phyloP scores from a whole-genome alignment of 1,284 basidiomycete genomes.

The Cryptococcus hybrid region DNA sequence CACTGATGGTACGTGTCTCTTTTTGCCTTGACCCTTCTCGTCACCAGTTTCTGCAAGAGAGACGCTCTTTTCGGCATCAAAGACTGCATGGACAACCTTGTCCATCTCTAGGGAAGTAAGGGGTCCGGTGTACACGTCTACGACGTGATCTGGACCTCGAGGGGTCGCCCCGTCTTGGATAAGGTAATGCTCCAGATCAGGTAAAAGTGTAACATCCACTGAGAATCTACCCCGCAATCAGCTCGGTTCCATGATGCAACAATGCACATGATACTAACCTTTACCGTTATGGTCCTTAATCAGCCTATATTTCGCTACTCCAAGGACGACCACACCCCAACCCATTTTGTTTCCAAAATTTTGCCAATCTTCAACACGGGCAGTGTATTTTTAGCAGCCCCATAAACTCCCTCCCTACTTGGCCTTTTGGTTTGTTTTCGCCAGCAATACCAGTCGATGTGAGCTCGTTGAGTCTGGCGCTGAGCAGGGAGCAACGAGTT shows the following conservation, averaged over 20 bases:
- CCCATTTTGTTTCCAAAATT: conserved; percentile 4
- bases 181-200: conserved; percentile 22
- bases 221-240: conserved; percentile 16
- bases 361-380: conserved; percentile 25
- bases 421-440: conserved; percentile 4
- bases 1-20: conserved; percentile 5
- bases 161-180: conserved; percentile 22
- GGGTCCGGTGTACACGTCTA: conserved; percentile 21
- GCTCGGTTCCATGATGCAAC: neutral
- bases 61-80: neutral
- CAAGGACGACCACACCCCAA: conserved; percentile 10
- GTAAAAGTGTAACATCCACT: conserved; percentile 20
- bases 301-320: conserved; percentile 7
- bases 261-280: conserved; percentile 2
- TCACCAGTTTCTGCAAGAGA: neutral
- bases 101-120: conserved; percentile 15
- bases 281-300: conserved; percentile 6
- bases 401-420: conserved; percentile 30
- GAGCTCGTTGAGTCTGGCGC: conserved; percentile 40
- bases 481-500: conserved; percentile 30
- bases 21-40: neutral
- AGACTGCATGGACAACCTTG: neutral
- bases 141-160: conserved; percentile 5
- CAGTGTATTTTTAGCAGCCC: conserved; percentile 25
- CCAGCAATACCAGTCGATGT: neutral